phyloP scores from a whole-genome alignment of 345 rosid genomes.

The Lepidium didymum region DNA sequence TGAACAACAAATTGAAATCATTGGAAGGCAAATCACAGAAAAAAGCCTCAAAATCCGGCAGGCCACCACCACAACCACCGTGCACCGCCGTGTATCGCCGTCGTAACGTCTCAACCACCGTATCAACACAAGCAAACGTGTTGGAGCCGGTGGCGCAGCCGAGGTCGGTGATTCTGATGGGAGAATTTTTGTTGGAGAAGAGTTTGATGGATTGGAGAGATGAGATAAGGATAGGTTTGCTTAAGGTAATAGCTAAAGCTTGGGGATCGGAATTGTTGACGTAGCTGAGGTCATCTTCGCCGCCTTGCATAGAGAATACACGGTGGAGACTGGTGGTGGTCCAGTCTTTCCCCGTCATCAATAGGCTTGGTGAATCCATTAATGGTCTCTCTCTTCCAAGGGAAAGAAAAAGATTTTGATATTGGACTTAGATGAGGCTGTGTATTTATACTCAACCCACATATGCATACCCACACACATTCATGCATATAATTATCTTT shows the following conservation, averaged over 20 bases:
- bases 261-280: slow-evolving; percentile 47
- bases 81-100: slow-evolving; percentile 22
- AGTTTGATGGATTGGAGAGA: slow-evolving; percentile 40
- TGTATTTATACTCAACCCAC: slow-evolving; percentile 10
- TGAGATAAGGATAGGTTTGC: slow-evolving; percentile 45
- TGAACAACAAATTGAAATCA: slow-evolving; percentile 50
- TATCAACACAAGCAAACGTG: slow-evolving; percentile 37
- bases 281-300: slow-evolving; percentile 48
- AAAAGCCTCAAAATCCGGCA: slow-evolving; percentile 53
- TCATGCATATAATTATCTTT: neutral
- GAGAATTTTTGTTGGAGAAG: slow-evolving; percentile 15
- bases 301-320: slow-evolving; percentile 53
- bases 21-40: slow-evolving; percentile 54
- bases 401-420: neutral
- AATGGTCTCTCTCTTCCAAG: neutral
- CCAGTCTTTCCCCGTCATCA: slow-evolving; percentile 24
- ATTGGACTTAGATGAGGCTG: slow-evolving; percentile 1
- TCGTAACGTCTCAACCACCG: slow-evolving; percentile 37
- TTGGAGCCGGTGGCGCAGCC: slow-evolving; percentile 62
- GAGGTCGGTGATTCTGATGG: slow-evolving; percentile 39
- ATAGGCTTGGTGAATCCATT: slow-evolving; percentile 30
- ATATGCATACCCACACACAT: neutral
- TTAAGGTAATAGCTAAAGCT: slow-evolving; percentile 42
- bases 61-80: slow-evolving; percentile 30
- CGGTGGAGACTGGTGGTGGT: slow-evolving; percentile 34